Percentiles rank a stretch among this genome's conserved stretches.
These are phyloP conservation scores for Seiridium unicorne DNA, from an alignment of 2,329 filamentous ascomycete genomes.

Conservation along the genomic window DNA sequence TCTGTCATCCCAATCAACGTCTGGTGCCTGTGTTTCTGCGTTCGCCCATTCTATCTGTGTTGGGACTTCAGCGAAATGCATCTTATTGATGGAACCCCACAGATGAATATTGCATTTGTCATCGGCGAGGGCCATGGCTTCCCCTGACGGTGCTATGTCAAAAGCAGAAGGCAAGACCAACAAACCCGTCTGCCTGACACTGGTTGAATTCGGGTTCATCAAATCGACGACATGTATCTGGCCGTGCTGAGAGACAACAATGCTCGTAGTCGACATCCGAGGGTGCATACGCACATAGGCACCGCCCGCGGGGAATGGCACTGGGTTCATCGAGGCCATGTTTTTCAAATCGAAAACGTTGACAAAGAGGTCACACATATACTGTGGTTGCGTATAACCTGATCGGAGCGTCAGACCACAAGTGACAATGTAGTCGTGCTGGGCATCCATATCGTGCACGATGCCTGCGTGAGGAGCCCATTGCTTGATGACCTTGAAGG, in stretches of 20 bases:
- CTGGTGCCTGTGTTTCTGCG: constrained; percentile 53
- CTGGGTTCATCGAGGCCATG: constrained; percentile 80
- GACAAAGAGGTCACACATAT: constrained; percentile 87
- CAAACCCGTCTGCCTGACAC: constrained; percentile 79
- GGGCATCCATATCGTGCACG: constrained; percentile 96
- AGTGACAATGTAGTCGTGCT: constrained; percentile 91
- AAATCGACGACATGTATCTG: constrained; percentile 96
- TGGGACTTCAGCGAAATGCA: constrained; percentile 82
- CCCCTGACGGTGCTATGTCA: constrained; percentile 84
- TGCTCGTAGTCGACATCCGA: constrained; percentile 89
- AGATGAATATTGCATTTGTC: constrained; percentile 76
- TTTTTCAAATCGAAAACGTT: constrained; percentile 97
- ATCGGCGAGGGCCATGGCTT: constrained; percentile 80
- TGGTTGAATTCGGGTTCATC: constrained; percentile 87
- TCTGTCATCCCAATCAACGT: constrained; percentile 69
- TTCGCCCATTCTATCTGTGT: constrained; percentile 78
- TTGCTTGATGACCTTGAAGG: constrained; percentile 74
- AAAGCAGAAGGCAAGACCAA: constrained; percentile 70
- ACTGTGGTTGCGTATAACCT: constrained; percentile 62
- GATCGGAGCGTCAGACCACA: constrained; percentile 83
- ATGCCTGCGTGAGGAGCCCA: constrained; percentile 89
- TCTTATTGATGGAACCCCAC: constrained; percentile 83
- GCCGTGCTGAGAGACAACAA: constrained; percentile 87
- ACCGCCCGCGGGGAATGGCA: constrained; percentile 88
- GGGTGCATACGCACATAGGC: constrained; percentile 97